Evolutionary conservation across 495 filamentous ascomycete genomes (phyloP), one percentile per base, ranked within the genome.

Genomic region (Penicillium steckii): DNA sequence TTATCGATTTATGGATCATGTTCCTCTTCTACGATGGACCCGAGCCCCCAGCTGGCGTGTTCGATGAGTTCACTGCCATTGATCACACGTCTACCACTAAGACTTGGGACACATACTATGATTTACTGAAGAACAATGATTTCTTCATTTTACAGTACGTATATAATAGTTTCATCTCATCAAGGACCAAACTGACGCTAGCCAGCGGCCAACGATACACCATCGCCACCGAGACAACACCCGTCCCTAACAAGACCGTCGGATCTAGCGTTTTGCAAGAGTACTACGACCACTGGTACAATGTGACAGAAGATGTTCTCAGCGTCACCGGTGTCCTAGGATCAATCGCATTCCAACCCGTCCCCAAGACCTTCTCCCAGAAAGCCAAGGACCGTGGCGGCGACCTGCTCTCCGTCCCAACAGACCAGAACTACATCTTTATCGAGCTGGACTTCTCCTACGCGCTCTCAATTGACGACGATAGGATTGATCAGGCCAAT

Each of bases 21-120:
- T 86, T 85, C 57, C 53, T 83, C n/a, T 86, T 83, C 70, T 85
- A 84, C 55, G 78, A 86, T 42, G 82, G 80, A 3, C 73, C 79
- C 0, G 67, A 76, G 44, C 80, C 80, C 10, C 81, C 82, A 2
- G 56, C 68, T 12, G 78, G 72, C 4, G 71, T 81, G 7, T 86
- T 86, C 50, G 69, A 77, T 45, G 76, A 74, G 49, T 83, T 86
- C 66, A 78, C 74, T 6, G 67, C 61, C 27, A 76, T 83, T 42
- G 65, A 69, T 0, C 73, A 79, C 8, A 65, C 66, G 12, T 66
- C 76, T 30, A 79, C 76, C 27, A 71, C 69, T 22, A 73, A 74
- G 68, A 78, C 76, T 24, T 81, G 74, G 53, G 70, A 76, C 29
- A 77, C 65, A 27, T 83, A 82, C 48, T 73, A 79, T 38, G 73